A percentile compares a stretch with the other conserved stretches of the same genome.
phyloP scores from a whole-genome alignment of 2,329 filamentous ascomycete species.

The Zopfia rhizophila region DNA sequence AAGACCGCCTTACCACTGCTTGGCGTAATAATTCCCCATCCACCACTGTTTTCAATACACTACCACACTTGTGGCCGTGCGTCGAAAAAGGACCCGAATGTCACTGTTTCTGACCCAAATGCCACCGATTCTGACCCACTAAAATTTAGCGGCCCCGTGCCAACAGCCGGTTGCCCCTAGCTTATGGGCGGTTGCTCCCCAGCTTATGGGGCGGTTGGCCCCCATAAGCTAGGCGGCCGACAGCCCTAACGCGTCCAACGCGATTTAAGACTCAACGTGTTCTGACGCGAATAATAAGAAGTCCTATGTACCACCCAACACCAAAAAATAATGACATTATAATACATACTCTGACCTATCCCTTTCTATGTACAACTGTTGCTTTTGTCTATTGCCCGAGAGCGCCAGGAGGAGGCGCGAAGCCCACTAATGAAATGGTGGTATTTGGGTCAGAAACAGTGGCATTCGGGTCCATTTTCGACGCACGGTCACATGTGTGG shows the following conservation, averaged over 20 bases:
- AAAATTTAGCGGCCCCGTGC: constrained; percentile 9
- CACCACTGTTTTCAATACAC: too few relatives aligned
- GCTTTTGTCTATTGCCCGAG: constrained; percentile 3
- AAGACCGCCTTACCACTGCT: too few relatives aligned
- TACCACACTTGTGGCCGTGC: constrained; percentile 17
- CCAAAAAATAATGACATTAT: constrained; percentile 6
- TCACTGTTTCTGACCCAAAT: constrained; percentile 12
- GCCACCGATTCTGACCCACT: constrained; percentile 7
- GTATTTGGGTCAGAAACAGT: constrained; percentile 11
- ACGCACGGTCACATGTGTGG: constrained; percentile 14
- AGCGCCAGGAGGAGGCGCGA: constrained; percentile 1
- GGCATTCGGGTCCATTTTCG: constrained; percentile 10
- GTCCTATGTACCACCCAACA: constrained; percentile 5
- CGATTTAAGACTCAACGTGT: constrained; percentile 8
- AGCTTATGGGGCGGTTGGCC: constrained; percentile 4
- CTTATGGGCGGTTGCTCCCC: constrained; percentile 5
- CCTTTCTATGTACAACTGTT: constrained; percentile 6
- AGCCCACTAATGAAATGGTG: constrained; percentile 7
- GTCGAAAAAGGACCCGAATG: constrained; percentile 8
- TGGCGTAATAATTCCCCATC: too few relatives aligned
- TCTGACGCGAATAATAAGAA: constrained; percentile 10
- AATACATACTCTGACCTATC: constrained; percentile 8
- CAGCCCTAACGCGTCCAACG: too few relatives aligned
- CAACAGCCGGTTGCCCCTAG: constrained; percentile 1
- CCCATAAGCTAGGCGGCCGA: constrained; percentile 8